Conservation (phyloP, 2,329 filamentous ascomycete species). For the Fusarium devonianum region DNA sequence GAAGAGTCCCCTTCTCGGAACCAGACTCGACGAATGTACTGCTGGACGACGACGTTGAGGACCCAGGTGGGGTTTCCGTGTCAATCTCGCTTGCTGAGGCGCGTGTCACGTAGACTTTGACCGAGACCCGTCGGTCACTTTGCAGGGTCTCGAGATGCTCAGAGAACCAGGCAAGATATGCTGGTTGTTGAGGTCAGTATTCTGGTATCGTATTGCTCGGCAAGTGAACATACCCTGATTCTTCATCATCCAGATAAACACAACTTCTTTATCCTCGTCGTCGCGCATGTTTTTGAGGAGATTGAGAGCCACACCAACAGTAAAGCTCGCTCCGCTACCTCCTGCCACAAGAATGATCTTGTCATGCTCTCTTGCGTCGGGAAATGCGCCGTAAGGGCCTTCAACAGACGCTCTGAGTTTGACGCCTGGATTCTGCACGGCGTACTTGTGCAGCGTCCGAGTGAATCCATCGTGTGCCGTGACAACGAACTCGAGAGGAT, state of each 20-base stretch:
- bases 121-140: slow-evolving; percentile 41
- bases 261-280: slow-evolving; percentile 39
- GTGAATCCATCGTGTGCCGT: slow-evolving; percentile 67
- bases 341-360: slow-evolving; percentile 66
- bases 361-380: slow-evolving; percentile 60
- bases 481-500: slow-evolving; percentile 65
- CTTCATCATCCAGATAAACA: slow-evolving; percentile 53
- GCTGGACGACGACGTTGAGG: slow-evolving; percentile 21
- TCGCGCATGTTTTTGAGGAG: slow-evolving; percentile 43
- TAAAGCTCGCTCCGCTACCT: slow-evolving; percentile 67
- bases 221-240: slow-evolving; percentile 44
- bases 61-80: slow-evolving; percentile 9
- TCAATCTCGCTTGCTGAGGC: slow-evolving; percentile 16
- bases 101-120: slow-evolving; percentile 49
- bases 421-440: slow-evolving; percentile 56
- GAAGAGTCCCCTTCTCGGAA: slow-evolving; percentile 18
- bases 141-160: slow-evolving; percentile 46
- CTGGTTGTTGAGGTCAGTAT: slow-evolving; percentile 33
- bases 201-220: rapidly evolving
- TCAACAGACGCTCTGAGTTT: slow-evolving; percentile 61
- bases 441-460: slow-evolving; percentile 59
- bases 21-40: slow-evolving; percentile 8
- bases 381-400: slow-evolving; percentile 65
- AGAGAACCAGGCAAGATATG: slow-evolving; percentile 49
- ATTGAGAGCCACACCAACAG: slow-evolving; percentile 50